Evolutionary conservation across 352 stramenopile species (phyloP).

Genomic region (Phytopythium cucurbitacearum): DNA sequence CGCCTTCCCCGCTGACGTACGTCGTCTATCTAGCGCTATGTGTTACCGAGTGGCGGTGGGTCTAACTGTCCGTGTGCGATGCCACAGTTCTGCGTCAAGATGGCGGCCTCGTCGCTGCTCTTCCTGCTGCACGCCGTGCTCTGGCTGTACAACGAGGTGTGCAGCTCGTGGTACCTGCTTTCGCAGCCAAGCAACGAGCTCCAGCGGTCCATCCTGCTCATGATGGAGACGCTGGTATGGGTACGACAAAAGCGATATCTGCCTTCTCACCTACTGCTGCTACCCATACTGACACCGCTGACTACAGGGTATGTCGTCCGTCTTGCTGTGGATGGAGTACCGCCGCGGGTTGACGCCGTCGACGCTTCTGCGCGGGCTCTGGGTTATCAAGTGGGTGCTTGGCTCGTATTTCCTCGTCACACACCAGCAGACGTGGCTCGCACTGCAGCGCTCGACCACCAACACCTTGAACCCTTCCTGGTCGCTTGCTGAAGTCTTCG

Average conservation of each 20-base stretch:
- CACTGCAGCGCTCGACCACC: constrained; percentile 7
- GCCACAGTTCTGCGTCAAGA: constrained; percentile 55
- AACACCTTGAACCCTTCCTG: constrained; percentile 2
- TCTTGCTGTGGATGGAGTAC: constrained; percentile 78
- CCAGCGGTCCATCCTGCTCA: constrained; percentile 30
- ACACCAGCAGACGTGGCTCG: constrained; percentile 17
- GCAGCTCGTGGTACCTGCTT: constrained; percentile 33
- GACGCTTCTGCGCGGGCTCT: constrained; percentile 50
- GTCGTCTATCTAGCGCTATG: constrained; percentile 11
- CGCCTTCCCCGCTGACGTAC: constrained; percentile 60
- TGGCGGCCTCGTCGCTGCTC: constrained; percentile 39
- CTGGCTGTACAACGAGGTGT: constrained; percentile 43
- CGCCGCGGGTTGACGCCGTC: constrained; percentile 54
- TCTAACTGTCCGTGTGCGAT: constrained; percentile 3
- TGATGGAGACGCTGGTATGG: constrained; percentile 61
- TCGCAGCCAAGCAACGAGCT: constrained; percentile 20
- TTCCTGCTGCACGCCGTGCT: constrained; percentile 42
- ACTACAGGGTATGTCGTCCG: constrained; percentile 32
- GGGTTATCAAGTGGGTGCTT: constrained; percentile 53
- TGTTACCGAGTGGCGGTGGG: background rate
- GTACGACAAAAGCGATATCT: constrained; percentile 12
- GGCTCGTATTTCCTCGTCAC: constrained; percentile 38
- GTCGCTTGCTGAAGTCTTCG: constrained; percentile 18
- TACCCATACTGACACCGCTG: background rate
- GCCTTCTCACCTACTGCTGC: background rate